Evolutionary conservation across 2,329 filamentous ascomycete species (phyloP), one percentile per base, ranked within the genome.

Genomic region (Achaetomium macrosporum): DNA sequence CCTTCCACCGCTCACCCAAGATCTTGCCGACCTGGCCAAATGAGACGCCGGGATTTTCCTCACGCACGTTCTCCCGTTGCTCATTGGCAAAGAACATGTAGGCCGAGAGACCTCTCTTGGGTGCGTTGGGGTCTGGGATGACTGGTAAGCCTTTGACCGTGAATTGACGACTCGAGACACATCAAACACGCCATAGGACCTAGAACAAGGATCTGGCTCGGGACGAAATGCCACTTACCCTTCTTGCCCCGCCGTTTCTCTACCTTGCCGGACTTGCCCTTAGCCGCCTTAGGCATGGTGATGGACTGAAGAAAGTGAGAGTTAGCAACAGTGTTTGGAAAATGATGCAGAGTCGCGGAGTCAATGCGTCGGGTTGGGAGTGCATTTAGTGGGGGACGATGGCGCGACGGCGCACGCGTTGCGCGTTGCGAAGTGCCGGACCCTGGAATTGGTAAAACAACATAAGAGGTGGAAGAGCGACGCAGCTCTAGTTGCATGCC

Each of bases 81-180:
- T 97, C 93, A 70, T 97, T 97, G 83, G 93, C 93, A 73, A 97
- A 99, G 87, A 97, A 97, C 93, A 99, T 99, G 84, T 99, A 99
- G 60, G 93, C 93, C 50, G 93, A 97, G 47, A 99, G 89, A 79
- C 92, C 93, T 75, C 93, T 90, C 90, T 97, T 99, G 72, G 93
- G 93, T 57, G 91, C 92, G 76, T 96, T 96, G 74, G 90, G 90
- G 75, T 96, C 91, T 95, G 66, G 9, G 41, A 16, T 13, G 12
- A 17, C 29, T 11, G 7, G 48, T 59, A 7, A 56, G 57, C 29
- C 30, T n/a, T n/a, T 16, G 36, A 35, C 13, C 16, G 19, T 11
- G 10, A 17, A 47, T 10, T 3, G 13, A n/a, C 12, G 29, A 9
- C 8, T 5, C 11, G 20, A 13, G 44, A 39, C 44, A 33, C 35